Percentiles rank a stretch among this genome's conserved stretches.
Conservation (phyloP, 106 monocot genomes). For the Dioscorea alata region DNA sequence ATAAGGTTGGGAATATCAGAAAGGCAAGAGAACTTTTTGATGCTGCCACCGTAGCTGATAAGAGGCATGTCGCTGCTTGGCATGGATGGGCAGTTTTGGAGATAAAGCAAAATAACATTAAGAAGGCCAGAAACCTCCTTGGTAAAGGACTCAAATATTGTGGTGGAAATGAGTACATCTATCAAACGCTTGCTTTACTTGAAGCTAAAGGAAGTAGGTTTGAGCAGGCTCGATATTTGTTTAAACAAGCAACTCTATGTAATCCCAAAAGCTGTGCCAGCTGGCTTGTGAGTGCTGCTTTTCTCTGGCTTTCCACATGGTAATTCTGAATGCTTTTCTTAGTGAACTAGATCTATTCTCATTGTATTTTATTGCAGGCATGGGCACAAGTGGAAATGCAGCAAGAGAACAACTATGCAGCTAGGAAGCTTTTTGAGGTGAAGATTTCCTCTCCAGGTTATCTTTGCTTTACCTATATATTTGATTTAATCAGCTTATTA, state of each 20-base stretch:
- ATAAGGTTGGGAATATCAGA: conserved; percentile 60
- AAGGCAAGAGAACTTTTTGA: conserved; percentile 95
- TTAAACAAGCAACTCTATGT: conserved; percentile 69
- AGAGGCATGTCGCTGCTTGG: conserved; percentile 90
- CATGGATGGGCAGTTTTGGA: conserved; percentile 99
- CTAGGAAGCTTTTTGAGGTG: conserved; percentile 89
- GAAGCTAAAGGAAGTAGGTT: conserved; percentile 74
- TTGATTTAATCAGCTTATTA: no score
- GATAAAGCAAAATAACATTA: conserved; percentile 86
- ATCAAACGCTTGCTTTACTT: conserved; percentile 94
- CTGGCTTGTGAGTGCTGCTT: conserved; percentile 81
- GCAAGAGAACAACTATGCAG: conserved; percentile 56
- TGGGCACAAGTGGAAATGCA: conserved; percentile 98
- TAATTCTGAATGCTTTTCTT: neutral
- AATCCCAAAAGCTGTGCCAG: conserved; percentile 99
- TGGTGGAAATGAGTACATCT: conserved; percentile 96
- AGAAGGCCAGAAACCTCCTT: conserved; percentile 86
- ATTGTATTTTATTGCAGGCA: conserved; percentile 43
- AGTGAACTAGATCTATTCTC: neutral
- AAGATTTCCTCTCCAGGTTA: conserved; percentile 28
- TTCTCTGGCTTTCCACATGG: neutral
- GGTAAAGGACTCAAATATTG: conserved; percentile 79
- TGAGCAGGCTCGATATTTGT: conserved; percentile 80
- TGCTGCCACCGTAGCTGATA: conserved; percentile 97
- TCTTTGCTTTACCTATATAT: neutral